phyloP scores from a whole-genome alignment of 768 basidiomycete species.

The Suillus placidus region DNA sequence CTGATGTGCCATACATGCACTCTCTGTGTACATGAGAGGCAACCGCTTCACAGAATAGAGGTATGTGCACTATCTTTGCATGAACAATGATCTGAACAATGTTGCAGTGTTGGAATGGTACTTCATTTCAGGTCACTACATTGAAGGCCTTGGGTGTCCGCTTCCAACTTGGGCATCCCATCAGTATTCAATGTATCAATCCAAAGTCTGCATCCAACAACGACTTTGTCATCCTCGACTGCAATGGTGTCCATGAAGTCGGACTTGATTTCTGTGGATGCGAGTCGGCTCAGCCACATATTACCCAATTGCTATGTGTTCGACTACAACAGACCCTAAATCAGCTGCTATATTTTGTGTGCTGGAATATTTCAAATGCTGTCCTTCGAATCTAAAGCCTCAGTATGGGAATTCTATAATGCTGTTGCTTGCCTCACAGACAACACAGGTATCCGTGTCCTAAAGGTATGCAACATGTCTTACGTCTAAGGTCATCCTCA shows the following conservation, averaged over 20 bases:
- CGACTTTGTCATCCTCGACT: constrained; percentile 23
- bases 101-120: constrained; percentile 22
- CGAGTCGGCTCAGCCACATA: constrained; percentile 3
- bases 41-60: neutral
- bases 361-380: constrained; percentile 29
- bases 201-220: constrained; percentile 9
- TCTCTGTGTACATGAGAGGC: neutral
- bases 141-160: constrained; percentile 24
- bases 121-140: constrained; percentile 16
- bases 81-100: neutral
- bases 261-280: constrained; percentile 19
- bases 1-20: constrained; percentile 1
- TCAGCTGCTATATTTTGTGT: constrained; percentile 31
- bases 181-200: constrained; percentile 16
- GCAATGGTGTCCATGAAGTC: constrained; percentile 28
- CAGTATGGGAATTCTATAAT: constrained; percentile 30
- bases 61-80: constrained; percentile 1
- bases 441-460: constrained; percentile 16
- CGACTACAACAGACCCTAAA: constrained; percentile 23
- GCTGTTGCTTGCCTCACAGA: constrained; percentile 9
- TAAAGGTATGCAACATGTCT: constrained; percentile 2
- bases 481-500: neutral
- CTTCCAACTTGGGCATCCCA: constrained; percentile 27
- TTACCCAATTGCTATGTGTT: constrained; percentile 14
- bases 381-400: constrained; percentile 31